phyloP scores from a whole-genome alignment of 345 rosid species.

The Eucalyptus marginata region DNA sequence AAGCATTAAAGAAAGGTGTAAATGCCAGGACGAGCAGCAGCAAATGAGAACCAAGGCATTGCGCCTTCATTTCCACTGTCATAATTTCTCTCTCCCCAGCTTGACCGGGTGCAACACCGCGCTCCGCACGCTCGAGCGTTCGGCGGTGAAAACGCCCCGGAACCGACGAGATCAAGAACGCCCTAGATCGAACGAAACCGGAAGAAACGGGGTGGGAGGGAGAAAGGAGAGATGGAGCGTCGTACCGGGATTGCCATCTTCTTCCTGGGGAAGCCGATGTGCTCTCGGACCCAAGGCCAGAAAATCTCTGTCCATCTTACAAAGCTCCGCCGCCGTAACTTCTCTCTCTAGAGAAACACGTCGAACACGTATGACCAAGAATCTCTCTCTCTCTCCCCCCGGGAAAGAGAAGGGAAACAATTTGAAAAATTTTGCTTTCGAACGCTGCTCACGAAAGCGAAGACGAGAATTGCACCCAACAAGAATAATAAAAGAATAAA shows the following conservation, averaged over 20 bases:
- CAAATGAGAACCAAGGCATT: background rate
- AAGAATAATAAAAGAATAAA: background rate
- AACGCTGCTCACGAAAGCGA: background rate
- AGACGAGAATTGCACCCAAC: background rate
- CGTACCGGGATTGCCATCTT: background rate
- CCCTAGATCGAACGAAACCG: background rate
- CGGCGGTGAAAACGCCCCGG: background rate
- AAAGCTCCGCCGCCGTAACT: background rate
- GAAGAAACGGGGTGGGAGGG: background rate
- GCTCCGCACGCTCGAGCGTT: background rate
- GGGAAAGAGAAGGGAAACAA: background rate
- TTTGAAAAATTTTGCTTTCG: background rate
- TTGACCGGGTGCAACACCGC: too few relatives aligned
- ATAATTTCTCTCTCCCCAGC: background rate
- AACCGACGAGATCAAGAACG: background rate
- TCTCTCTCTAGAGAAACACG: background rate
- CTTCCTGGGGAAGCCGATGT: background rate
- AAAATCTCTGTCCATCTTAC: background rate
- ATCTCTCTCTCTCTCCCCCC: background rate
- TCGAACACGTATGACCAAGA: background rate
- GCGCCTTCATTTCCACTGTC: background rate
- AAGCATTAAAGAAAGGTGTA: background rate
- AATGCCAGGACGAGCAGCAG: background rate
- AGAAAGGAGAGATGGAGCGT: background rate
- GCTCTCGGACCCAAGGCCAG: background rate